phyloP scores from a whole-genome alignment of 768 basidiomycete genomes.

The Russula sp. region DNA sequence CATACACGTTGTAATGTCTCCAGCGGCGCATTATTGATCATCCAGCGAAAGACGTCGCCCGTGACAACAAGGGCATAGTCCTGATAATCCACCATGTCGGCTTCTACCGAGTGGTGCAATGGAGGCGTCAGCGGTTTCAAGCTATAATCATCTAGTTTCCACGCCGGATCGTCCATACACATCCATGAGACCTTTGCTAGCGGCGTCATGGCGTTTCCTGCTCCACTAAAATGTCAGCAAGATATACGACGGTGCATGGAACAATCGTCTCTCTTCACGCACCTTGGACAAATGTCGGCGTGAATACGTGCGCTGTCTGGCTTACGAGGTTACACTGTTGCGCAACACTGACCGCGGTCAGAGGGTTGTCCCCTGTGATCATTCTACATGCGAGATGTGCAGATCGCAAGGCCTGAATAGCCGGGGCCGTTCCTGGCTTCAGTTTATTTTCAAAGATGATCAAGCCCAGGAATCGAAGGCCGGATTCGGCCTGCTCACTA shows the following conservation, averaged over 20 bases:
- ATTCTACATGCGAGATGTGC: conserved; percentile 94
- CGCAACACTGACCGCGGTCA: conserved; percentile 95
- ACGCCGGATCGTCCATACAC: conserved; percentile 78
- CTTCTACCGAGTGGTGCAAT: conserved; percentile 61
- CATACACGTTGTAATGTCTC: conserved; percentile 91
- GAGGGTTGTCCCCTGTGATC: conserved; percentile 97
- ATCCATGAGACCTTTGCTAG: conserved; percentile 77
- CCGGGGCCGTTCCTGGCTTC: conserved; percentile 85
- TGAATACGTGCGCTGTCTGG: conserved; percentile 83
- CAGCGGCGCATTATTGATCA: conserved; percentile 88
- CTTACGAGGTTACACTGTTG: conserved; percentile 87
- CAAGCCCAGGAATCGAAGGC: conserved; percentile 84
- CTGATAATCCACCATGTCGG: conserved; percentile 64
- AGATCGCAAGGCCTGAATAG: conserved; percentile 77
- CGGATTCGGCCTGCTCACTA: conserved; percentile 92
- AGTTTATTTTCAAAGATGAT: conserved; percentile 98
- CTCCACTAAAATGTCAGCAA: background rate
- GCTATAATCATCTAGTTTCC: conserved; percentile 84
- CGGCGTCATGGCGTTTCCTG: conserved; percentile 48
- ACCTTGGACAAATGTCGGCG: conserved; percentile 76
- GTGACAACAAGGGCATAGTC: conserved; percentile 91
- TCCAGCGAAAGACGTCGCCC: conserved; percentile 97
- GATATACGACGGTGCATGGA: background rate
- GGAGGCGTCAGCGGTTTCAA: conserved; percentile 73
- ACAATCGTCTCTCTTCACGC: conserved; percentile 2